Conservation (phyloP, 2,329 filamentous ascomycete genomes). For the Thelonectria rubi region DNA sequence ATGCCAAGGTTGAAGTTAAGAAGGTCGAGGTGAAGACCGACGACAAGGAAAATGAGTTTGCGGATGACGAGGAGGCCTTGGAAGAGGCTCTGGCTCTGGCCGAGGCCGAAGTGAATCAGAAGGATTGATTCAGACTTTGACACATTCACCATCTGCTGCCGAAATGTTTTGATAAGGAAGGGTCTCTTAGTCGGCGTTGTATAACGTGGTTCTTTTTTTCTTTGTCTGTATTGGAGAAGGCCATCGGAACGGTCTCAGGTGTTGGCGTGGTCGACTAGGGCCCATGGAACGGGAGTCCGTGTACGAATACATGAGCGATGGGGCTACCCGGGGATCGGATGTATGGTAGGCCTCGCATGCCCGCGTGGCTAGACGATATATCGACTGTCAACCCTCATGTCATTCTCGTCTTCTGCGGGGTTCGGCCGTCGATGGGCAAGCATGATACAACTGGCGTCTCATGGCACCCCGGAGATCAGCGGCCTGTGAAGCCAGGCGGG, state of each 20-base stretch:
- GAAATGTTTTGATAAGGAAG: slow-evolving; percentile 15
- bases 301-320: slow-evolving; percentile 7
- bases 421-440: neutral
- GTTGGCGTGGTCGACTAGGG: slow-evolving; percentile 20
- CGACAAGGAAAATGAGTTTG: slow-evolving; percentile 44
- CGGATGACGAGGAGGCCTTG: slow-evolving; percentile 51
- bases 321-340: slow-evolving; percentile 17
- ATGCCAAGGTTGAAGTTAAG: slow-evolving; percentile 30
- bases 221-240: slow-evolving; percentile 18
- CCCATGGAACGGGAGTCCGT: slow-evolving; percentile 29
- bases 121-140: slow-evolving; percentile 10
- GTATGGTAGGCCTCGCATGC: slow-evolving; percentile 11
- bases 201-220: slow-evolving; percentile 5
- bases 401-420: slow-evolving; percentile 8
- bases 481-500: slow-evolving; percentile 7
- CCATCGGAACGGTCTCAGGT: slow-evolving; percentile 18
- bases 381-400: slow-evolving; percentile 3
- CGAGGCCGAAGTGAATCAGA: slow-evolving; percentile 42
- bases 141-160: slow-evolving; percentile 5
- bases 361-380: neutral
- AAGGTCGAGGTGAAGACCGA: slow-evolving; percentile 27
- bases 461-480: slow-evolving; percentile 22
- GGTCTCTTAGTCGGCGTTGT: slow-evolving; percentile 31
- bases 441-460: slow-evolving; percentile 9
- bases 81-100: slow-evolving; percentile 48